A percentile compares a stretch with the other conserved stretches of the same genome.
Evolutionary conservation across 2,329 filamentous ascomycete genomes (phyloP).

Genomic region (Aspergillus quadrilineatus): DNA sequence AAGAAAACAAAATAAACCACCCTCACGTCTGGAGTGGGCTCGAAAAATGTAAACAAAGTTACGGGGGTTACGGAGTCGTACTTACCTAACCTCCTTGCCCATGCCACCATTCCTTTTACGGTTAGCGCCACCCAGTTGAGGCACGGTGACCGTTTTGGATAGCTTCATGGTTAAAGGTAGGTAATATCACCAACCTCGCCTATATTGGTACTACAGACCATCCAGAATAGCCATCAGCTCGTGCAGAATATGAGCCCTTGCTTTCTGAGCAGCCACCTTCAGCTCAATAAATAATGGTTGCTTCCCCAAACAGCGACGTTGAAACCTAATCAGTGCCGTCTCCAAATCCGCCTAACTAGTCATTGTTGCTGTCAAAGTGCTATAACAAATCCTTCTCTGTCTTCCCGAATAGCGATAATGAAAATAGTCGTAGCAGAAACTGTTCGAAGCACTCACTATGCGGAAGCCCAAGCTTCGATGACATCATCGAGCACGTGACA

Average conservation of each 20-base stretch:
- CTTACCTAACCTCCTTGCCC: background rate
- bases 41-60: conserved; percentile 17
- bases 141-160: background rate
- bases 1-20: conserved; percentile 19
- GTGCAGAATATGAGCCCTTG: background rate
- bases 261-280: background rate
- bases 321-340: background rate
- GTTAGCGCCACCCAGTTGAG: background rate
- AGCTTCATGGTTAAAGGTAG: background rate
- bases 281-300: background rate
- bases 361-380: no score
- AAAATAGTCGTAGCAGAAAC: no score
- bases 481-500: conserved; percentile 24
- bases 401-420: background rate
- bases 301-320: conserved; percentile 20
- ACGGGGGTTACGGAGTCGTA: background rate
- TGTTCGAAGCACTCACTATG: no score
- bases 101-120: background rate
- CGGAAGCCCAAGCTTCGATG: conserved; percentile 7
- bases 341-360: background rate
- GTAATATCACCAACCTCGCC: no score
- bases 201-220: no score
- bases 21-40: conserved; percentile 4
- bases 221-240: background rate
- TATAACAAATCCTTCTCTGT: no score